phyloP scores from a whole-genome alignment of 768 basidiomycete species.

The Mrakia blollopis region DNA sequence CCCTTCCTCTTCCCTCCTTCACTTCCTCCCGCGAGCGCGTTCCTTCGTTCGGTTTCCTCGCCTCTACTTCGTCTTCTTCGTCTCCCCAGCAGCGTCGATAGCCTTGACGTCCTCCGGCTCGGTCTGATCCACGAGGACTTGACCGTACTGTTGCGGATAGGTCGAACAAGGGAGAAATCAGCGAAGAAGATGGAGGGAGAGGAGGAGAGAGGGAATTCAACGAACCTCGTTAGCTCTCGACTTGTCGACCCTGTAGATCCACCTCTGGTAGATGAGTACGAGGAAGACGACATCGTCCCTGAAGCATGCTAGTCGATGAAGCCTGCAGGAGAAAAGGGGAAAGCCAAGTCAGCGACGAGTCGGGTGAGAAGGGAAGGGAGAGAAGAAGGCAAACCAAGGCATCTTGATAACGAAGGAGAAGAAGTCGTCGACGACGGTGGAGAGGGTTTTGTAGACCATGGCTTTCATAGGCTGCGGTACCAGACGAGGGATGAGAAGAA shows the following conservation, averaged over 20 bases:
- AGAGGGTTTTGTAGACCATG: slow-evolving; percentile 82
- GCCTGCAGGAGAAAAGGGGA: not conserved
- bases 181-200: not conserved
- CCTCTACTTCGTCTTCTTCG: slow-evolving; percentile 34
- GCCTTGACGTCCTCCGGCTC: slow-evolving; percentile 19
- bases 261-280: slow-evolving; percentile 79
- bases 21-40: not conserved
- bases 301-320: slow-evolving; percentile 57
- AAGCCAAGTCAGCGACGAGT: not conserved
- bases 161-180: not conserved
- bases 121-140: slow-evolving; percentile 52
- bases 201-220: not conserved
- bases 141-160: slow-evolving; percentile 56
- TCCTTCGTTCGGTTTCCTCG: not conserved
- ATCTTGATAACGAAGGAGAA: slow-evolving; percentile 63
- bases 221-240: slow-evolving; percentile 80
- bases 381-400: slow-evolving; percentile 55
- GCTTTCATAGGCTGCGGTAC: slow-evolving; percentile 76
- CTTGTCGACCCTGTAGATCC: slow-evolving; percentile 95
- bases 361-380: not conserved
- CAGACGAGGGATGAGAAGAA: too few species aligned
- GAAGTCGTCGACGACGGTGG: slow-evolving; percentile 72
- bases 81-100: slow-evolving; percentile 29
- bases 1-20: not conserved
- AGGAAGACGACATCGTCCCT: slow-evolving; percentile 56